Base-by-base conservation (phyloP, 2,329 filamentous ascomycete genomes). In the Colletotrichum navitas region DNA sequence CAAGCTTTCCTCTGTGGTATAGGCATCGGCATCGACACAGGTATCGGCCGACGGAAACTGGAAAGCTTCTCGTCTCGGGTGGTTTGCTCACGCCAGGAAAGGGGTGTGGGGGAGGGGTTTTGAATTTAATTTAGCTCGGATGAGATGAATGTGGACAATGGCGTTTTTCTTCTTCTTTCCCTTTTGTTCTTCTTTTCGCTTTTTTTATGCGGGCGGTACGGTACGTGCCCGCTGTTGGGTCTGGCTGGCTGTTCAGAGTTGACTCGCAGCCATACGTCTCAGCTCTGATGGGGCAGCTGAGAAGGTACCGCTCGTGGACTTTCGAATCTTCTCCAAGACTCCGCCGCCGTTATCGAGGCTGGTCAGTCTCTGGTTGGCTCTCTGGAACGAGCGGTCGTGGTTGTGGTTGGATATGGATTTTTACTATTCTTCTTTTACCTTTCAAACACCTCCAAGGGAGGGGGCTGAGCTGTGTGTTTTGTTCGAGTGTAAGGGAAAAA, bases 201-300 rank as follows among this genome's bases (percentile, higher is more conserved):
- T 69, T 69, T 66, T 69, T 69, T 54, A n/a, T 47, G 62, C 45
- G 34, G 21, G 29, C 45, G 47, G 16, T 18, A n/a, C 45, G 47
- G 16, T 18, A n/a, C 14, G 32, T n/a, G 21, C 21, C 21, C 45
- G 16, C 14, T 11, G 21, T 11, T 45, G 43, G 24, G 8, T n/a
- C 21, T 26, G 45, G 21, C 34, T 58, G 1, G n/a, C n/a, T n/a
- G n/a, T n/a, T 24, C 43, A 41, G 3, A 18, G 5, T 18, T 10
- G 18, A 7, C 8, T 36, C 21, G 3, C n/a, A 1, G n/a, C 34
- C 34, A 10, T 36, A 36, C 8, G 10, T 39, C 36, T 12, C 36
- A 14, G 36, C 12, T 39, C 5, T 24, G 43, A 41, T 18, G 11
- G 11, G 21, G 10, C 47, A 7, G 10, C 47, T 11, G 21, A 26